Base-by-base conservation (phyloP, 345 rosid species). In the Trapa bicornis region DNA sequence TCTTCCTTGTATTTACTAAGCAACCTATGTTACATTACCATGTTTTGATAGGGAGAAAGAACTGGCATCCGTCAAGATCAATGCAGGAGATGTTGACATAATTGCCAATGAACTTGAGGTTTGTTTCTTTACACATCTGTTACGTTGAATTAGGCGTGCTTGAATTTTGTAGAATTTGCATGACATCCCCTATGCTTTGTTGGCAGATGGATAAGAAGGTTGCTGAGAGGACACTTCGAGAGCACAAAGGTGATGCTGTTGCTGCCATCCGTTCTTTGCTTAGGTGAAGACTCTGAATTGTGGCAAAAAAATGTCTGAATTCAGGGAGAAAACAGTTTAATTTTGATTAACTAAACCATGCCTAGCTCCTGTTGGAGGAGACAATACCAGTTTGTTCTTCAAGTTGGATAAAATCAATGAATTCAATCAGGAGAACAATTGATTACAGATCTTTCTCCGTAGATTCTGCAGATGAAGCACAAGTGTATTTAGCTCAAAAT, bases 21-120 rank as follows among this genome's bases (percentile, higher is more conserved):
- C 22, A 15, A 1, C 12, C 6, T 6, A 17, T 50, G 56, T 50
- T 33, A 54, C n/a, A 10, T 33, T 38, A 42, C 2, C 38, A n/a
- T 12, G 8, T 4, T 57, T 29, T 43, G 65, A 3, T 54, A 89
- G 96, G 81, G 97, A 91, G 86, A 94, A 91, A 69, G 96, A 94
- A 80, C 72, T 94, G 79, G 99, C 97, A 71, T 86, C 93, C 71
- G 99, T 94, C 70, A 91, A 91, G 85, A 94, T 94, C 79, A 91
- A 91, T 77, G 74, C 91, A 43, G 96, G 85, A 37, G 99, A 91
- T 77, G 87, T 86, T 43, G 96, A 91, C 79, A 85, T 91, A 71
- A 94, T 94, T 56, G 89, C 88, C 12, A 91, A 85, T 54, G 99
- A 94, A 72, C 85, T 94, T 16, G 99, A 94, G 99, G 99, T 91